Percentiles rank a stretch among this genome's conserved stretches.
Conservation (phyloP, 2,329 filamentous ascomycete species). For the Claviceps humidiphila region DNA sequence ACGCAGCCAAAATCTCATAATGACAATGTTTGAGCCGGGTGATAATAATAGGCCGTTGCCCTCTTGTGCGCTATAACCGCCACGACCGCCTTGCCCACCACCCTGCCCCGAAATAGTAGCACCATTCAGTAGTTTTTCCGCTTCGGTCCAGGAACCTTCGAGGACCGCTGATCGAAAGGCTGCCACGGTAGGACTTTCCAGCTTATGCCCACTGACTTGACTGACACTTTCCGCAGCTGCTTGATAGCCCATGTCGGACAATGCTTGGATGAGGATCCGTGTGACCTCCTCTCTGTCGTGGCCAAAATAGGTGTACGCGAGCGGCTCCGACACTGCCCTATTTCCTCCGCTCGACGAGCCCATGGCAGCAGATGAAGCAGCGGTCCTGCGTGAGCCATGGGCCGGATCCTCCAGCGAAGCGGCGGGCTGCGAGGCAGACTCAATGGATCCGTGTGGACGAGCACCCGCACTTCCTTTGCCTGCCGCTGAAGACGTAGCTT, state of each 20-base stretch:
- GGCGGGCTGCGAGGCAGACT: constrained; percentile 13
- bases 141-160: constrained; percentile 67
- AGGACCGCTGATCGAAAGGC: constrained; percentile 72
- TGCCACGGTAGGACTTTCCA: constrained; percentile 79
- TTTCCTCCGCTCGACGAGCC: constrained; percentile 32
- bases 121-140: constrained; percentile 67
- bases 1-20: constrained; percentile 78
- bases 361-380: constrained; percentile 33
- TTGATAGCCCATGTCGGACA: constrained; percentile 79
- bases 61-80: not conserved
- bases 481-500: constrained; percentile 35
- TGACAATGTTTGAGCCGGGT: constrained; percentile 58
- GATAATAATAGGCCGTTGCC: constrained; percentile 58
- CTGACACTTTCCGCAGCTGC: constrained; percentile 62
- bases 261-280: constrained; percentile 77
- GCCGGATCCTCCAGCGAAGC: constrained; percentile 16
- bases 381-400: constrained; percentile 35
- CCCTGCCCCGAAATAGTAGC: constrained; percentile 17
- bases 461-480: constrained; percentile 40
- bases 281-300: constrained; percentile 91
- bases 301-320: constrained; percentile 49
- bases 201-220: constrained; percentile 70
- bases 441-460: constrained; percentile 29
- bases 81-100: constrained; percentile 18
- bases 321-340: constrained; percentile 7